Percentiles rank a stretch among this genome's conserved stretches.
Conservation (phyloP, 495 filamentous ascomycete species). For the Aspergillus homomorphus region DNA sequence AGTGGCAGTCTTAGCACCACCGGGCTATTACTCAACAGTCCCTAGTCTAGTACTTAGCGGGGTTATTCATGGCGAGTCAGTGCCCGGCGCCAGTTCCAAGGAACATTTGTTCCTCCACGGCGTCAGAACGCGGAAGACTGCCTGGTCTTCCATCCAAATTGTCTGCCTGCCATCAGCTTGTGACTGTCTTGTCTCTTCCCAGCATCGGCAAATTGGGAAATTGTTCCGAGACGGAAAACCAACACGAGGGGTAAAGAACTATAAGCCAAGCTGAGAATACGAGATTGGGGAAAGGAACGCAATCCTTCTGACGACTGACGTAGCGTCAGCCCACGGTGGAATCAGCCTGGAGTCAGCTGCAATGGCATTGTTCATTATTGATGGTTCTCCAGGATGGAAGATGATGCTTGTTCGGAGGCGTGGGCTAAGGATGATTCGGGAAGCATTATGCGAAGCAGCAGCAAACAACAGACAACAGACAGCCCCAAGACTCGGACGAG, state of each 20-base stretch:
- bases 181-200: not conserved
- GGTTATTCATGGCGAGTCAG: not conserved
- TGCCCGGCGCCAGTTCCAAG: no score
- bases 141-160: no score
- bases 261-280: not conserved
- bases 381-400: not conserved
- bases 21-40: no score
- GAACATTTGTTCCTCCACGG: not conserved
- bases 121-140: not conserved
- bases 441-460: not conserved
- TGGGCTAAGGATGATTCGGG: not conserved
- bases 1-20: not conserved
- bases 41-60: no score
- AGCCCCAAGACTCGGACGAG: not conserved
- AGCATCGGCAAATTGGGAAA: not conserved
- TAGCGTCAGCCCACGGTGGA: not conserved
- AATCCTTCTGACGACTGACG: not conserved
- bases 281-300: not conserved
- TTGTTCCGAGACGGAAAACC: not conserved
- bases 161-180: no score
- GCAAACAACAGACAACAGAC: not conserved
- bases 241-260: not conserved
- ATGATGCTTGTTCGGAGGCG: not conserved
- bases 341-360: not conserved
- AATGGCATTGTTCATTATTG: not conserved